Evolutionary conservation across 768 basidiomycete genomes (phyloP), one percentile per base, ranked within the genome.

Genomic region (Favolaschia claudopus): DNA sequence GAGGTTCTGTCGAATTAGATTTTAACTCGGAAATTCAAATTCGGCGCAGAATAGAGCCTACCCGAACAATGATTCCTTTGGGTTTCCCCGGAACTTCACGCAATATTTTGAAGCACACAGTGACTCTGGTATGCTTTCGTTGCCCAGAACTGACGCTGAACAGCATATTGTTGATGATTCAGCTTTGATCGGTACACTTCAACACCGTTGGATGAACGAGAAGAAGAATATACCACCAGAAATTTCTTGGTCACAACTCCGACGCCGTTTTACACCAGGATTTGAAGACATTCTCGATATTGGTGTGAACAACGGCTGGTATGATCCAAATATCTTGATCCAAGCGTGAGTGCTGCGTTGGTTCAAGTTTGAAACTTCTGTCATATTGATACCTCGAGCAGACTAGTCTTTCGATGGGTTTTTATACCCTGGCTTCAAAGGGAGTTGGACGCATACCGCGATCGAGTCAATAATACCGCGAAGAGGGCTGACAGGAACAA

Each of bases 211-310:
- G 66, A 76, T 72, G 69, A 60, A 58, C 0, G 42, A 53, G 2
- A 71, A 75, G 27, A 70, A 69, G 3, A 81, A 82, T 59, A 67
- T 80, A 12, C 74, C 72, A 60, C 72, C 76, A 0, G 76, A 82
- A 46, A 76, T 76, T 6, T 58, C 58, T 0, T 82, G 80, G 79
- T 75, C 75, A 0, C 65, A 71, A 9, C 47, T 79, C 0, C 69
- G 70, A 0, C 54, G 66, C 0, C 58, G 64, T 0, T 82, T 74
- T 40, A 66, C 73, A 0, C 77, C 73, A 0, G 77, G 77, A 0
- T 80, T 79, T 54, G 77, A 83, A 43, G 55, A 66, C 9, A 52
- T 76, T 0, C 59, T 82, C 0, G 69, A 80, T 0, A 0, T 62
- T 0, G 79, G 79, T 1, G 37, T 76, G 1, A 59, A 57, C 4